phyloP scores from a whole-genome alignment of 352 stramenopile genomes.

The Phytophthora idaei region DNA sequence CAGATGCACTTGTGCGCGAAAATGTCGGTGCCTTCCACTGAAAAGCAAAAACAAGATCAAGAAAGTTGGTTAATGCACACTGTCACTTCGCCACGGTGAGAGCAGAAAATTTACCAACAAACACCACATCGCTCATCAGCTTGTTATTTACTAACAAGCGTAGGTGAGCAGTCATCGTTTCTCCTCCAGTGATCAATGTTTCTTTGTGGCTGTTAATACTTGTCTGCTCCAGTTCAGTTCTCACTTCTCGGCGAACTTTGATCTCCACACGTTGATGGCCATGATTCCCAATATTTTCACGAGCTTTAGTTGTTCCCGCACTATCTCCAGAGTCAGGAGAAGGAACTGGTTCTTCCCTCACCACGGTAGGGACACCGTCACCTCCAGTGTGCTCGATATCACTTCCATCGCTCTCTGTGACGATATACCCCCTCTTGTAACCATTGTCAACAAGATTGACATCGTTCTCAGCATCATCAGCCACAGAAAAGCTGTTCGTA shows the following conservation, averaged over 20 bases:
- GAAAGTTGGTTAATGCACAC: neutral
- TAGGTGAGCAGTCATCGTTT: slow-evolving; percentile 62
- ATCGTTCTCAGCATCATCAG: neutral
- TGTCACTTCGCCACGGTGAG: too few species aligned
- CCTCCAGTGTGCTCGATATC: neutral
- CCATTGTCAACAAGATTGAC: neutral
- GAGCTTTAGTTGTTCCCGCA: neutral
- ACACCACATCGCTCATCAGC: slow-evolving; percentile 84
- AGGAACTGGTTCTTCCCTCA: neutral
- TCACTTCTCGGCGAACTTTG: neutral
- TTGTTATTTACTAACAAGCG: slow-evolving; percentile 74
- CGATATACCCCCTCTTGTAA: neutral
- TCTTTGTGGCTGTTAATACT: slow-evolving; percentile 51
- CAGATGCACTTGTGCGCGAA: slow-evolving; percentile 90
- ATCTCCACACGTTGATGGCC: neutral
- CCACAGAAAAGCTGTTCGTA: neutral
- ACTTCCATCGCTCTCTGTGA: slow-evolving; percentile 1
- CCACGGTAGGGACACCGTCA: neutral
- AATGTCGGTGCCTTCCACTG: slow-evolving; percentile 76
- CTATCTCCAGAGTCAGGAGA: neutral
- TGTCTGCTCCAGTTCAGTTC: slow-evolving; percentile 26
- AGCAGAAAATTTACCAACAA: slow-evolving; percentile 52
- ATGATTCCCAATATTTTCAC: neutral
- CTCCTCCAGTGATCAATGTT: slow-evolving; percentile 20
- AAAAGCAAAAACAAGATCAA: slow-evolving; percentile 1